Evolutionary conservation across 2,329 filamentous ascomycete species (phyloP).

Genomic region (Diaporthe destruens): DNA sequence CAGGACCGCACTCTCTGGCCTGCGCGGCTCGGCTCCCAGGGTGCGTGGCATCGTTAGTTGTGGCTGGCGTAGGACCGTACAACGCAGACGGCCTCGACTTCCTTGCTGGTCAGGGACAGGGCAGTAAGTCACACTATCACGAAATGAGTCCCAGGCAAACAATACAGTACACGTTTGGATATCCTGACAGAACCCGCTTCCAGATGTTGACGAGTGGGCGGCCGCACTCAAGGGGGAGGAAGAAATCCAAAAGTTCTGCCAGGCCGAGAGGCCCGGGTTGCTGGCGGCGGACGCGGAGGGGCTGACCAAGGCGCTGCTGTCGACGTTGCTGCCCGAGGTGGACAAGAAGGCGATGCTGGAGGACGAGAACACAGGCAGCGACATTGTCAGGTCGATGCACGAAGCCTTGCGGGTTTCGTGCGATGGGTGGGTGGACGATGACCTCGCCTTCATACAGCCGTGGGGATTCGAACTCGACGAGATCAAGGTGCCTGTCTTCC

Average conservation of each 20-base stretch:
- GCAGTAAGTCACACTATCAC: constrained; percentile 15
- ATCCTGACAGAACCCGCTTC: neutral
- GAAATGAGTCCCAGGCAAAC: neutral
- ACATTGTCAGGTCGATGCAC: constrained; percentile 19
- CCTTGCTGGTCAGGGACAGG: constrained; percentile 29
- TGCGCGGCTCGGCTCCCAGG: constrained; percentile 36
- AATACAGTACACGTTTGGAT: neutral
- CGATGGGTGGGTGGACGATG: constrained; percentile 48
- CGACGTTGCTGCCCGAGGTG: constrained; percentile 32
- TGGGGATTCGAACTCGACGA: constrained; percentile 47
- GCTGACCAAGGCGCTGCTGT: constrained; percentile 32
- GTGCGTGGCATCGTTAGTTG: constrained; percentile 32
- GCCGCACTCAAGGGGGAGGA: constrained; percentile 34
- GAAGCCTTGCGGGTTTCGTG: constrained; percentile 42
- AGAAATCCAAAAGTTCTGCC: constrained; percentile 14
- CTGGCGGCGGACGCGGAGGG: constrained; percentile 10
- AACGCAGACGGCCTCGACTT: constrained; percentile 35
- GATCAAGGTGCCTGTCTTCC: constrained; percentile 44
- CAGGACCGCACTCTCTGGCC: constrained; percentile 39
- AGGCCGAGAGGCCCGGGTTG: constrained; percentile 26
- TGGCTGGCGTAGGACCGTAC: constrained; percentile 28
- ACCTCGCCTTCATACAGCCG: constrained; percentile 43
- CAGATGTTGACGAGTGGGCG: constrained; percentile 34
- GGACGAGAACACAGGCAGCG: constrained; percentile 15
- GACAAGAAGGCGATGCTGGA: constrained; percentile 36